Evolutionary conservation across 805 yeast species (phyloP).

Genomic region (Yamadazyma nakazawae): DNA sequence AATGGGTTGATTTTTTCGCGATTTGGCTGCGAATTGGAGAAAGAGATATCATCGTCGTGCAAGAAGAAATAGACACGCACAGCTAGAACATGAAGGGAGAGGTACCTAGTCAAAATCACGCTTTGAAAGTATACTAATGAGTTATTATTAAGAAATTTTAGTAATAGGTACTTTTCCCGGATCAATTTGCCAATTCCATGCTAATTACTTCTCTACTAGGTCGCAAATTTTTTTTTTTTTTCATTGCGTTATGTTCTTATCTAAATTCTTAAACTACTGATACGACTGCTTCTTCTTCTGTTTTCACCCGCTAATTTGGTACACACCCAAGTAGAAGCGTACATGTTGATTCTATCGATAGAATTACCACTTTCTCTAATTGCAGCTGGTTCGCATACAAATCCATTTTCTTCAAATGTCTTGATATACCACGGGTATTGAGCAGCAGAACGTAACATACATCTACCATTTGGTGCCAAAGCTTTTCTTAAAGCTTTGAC

Average conservation of each 20-base stretch:
- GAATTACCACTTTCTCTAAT: constrained; percentile 59
- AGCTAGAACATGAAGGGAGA: too few species aligned
- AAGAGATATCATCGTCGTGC: neutral
- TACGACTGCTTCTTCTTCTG: constrained; percentile 32
- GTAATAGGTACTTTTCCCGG: too few species aligned
- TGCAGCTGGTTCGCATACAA: constrained; percentile 66
- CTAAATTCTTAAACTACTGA: constrained; percentile 45
- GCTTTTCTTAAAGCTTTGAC: constrained; percentile 62
- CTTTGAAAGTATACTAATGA: too few species aligned
- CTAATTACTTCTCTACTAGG: too few species aligned
- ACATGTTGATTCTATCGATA: constrained; percentile 83
- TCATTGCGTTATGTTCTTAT: neutral
- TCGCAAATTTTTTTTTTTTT: neutral
- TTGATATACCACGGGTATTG: constrained; percentile 73
- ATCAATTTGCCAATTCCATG: too few species aligned
- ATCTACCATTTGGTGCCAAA: constrained; percentile 66
- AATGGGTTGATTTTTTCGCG: neutral
- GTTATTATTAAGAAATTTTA: too few species aligned
- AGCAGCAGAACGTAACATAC: constrained; percentile 73
- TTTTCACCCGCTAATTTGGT: constrained; percentile 38
- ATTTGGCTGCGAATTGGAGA: constrained; percentile 1
- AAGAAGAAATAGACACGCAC: too few species aligned
- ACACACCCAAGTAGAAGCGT: constrained; percentile 86
- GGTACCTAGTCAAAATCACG: too few species aligned
- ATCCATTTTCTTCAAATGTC: constrained; percentile 66